Base-by-base conservation (phyloP, 1,284 basidiomycete species). In the Trametes versicolor region DNA sequence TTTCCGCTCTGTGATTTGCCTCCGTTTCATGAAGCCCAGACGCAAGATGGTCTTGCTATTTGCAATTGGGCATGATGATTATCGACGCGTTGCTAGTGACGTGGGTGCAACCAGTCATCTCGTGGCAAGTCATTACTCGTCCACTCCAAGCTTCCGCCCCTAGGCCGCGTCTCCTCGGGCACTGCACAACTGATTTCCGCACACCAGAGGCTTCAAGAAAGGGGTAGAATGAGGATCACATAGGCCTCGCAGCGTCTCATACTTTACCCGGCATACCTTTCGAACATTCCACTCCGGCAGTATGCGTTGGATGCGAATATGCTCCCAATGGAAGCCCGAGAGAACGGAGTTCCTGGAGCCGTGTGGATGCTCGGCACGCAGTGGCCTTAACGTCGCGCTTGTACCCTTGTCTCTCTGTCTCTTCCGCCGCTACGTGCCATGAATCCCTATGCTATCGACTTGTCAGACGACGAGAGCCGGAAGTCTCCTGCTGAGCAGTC, bases 391-490 rank as follows among this genome's bases (percentile, higher is more conserved):
- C 58, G 47, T 51, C 41, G 53, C 47, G 39, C 36, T 21, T 43
- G 21, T 41, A 52, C 47, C 21, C 49, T 32, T 25, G 51, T 48
- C 27, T 49, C 19, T 52, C 58, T 47, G 36, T 29, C 63, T 45
- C 61, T 27, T 45, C 23, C 34, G 32, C 39, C 19, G 15, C 25
- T 45, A 17, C 65, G 58, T 56, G 58, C 53, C 47, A 66, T 66
- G 58, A 64, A 64, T 41, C 43, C 65, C 34, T 52, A 59, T 41
- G 57, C 37, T 47, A 57, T 60, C 29, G 68, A 69, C 19, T 59
- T 58, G 39, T 69, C 68, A 15, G 68, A 69, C 61, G 68, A 69
- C 21, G 68, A 69, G 23, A 62, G 57, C 41, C 60, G 60, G 12
- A 52, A 55, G 36, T 60, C 64, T 25, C 45, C 62, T 27, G 41